Base-by-base conservation (phyloP, 2,329 filamentous ascomycete species). In the Trichoderma gracile region DNA sequence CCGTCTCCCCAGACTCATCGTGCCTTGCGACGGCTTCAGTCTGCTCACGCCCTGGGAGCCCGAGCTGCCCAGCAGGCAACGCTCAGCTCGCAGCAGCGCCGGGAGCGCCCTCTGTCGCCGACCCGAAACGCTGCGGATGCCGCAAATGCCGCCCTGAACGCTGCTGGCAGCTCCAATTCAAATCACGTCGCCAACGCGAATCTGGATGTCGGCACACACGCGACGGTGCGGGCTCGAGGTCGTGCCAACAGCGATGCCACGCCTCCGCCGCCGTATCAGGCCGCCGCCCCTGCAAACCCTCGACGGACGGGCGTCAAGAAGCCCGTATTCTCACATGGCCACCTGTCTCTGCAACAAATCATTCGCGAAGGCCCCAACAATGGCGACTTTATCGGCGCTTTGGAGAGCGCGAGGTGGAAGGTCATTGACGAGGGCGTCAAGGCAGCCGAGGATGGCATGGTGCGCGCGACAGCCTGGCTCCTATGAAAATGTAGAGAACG, bases 391-490 rank as follows among this genome's bases (percentile, higher is more conserved):
- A 74, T 82, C 25, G 84, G 85, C 19, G 88, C 88, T 9, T 78
- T 94, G 57, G 87, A 91, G 71, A 89, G 89, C 70, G 80, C 89
- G 70, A 84, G 91, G 56, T 86, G 89, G 77, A 89, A 90, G 71
- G 88, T 94, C 57, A 78, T 93, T 59, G 86, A 89, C 68, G 86
- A 91, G 71, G 90, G 90, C 67, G 86, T 93, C 73, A 90, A 90
- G 73, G 88, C 87, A 70, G 91, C 92, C 72, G 85, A 83, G 69
- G 91, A 94, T 76, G 91, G 91, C 81, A 93, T 93, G 90, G 90
- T 92, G 76, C 81, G 72, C 50, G 15, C 3, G 17, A n/a, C 15
- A 12, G 45, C 19, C 3, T 19, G 4, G 21, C 12, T 50, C 3
- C 14, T 33, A 10, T 12, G 7, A 14, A 2, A 25, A 21, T 14